Percentiles rank a stretch among this genome's conserved stretches.
phyloP scores from a whole-genome alignment of 768 basidiomycete species.

The Hericium coralloides region DNA sequence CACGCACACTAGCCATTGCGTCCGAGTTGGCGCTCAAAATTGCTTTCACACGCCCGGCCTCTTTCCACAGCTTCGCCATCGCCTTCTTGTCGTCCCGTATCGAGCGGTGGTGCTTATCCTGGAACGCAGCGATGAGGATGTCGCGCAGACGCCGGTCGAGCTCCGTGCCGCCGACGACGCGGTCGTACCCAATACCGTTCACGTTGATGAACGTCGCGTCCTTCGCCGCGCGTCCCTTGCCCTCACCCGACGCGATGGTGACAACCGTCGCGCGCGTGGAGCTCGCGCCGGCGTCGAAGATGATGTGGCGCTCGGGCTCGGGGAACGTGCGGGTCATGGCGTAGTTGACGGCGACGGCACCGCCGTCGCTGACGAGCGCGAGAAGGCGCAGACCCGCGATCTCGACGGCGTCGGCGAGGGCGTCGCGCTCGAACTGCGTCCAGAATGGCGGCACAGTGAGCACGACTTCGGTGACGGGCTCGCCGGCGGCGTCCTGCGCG shows the following conservation, averaged over 20 bases:
- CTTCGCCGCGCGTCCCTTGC: slow-evolving; percentile 40
- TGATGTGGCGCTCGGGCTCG: slow-evolving; percentile 72
- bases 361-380: slow-evolving; percentile 86
- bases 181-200: slow-evolving; percentile 76
- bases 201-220: slow-evolving; percentile 66
- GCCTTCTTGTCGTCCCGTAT: slow-evolving; percentile 69
- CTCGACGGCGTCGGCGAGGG: slow-evolving; percentile 87
- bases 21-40: slow-evolving; percentile 92
- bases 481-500: slow-evolving; percentile 67
- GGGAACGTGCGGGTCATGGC: slow-evolving; percentile 93
- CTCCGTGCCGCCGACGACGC: slow-evolving; percentile 69
- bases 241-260: slow-evolving; percentile 46
- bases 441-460: slow-evolving; percentile 89
- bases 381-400: slow-evolving; percentile 80
- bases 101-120: slow-evolving; percentile 57
- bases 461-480: slow-evolving; percentile 76
- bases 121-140: slow-evolving; percentile 68
- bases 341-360: slow-evolving; percentile 94
- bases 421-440: slow-evolving; percentile 85
- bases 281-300: slow-evolving; percentile 92
- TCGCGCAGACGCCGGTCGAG: slow-evolving; percentile 79
- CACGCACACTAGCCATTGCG: slow-evolving; percentile 56
- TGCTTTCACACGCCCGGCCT: slow-evolving; percentile 83
- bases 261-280: slow-evolving; percentile 73
- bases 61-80: slow-evolving; percentile 92